Conservation (phyloP, 352 stramenopile species). For the Hyaloperonospora brassicae region DNA sequence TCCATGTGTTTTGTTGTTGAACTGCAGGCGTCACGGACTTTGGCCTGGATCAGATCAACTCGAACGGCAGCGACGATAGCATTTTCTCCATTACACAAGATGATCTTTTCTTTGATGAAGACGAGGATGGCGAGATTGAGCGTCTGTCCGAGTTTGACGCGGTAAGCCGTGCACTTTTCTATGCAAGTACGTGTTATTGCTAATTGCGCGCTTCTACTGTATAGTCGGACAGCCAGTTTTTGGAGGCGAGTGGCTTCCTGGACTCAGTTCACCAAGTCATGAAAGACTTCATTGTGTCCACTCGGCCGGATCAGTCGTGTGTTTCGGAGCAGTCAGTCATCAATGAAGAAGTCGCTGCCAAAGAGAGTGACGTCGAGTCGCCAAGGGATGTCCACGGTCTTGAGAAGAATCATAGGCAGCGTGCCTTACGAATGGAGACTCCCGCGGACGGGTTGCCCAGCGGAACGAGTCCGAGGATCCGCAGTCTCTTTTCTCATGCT, state of each 20-base stretch:
- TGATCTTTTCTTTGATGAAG: conserved; percentile 35
- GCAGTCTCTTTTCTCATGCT: conserved; percentile 31
- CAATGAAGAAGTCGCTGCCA: conserved; percentile 60
- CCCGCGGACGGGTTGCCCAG: conserved; percentile 8
- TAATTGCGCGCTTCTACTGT: conserved; percentile 1
- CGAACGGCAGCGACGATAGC: conserved; percentile 38
- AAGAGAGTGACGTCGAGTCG: conserved; percentile 31
- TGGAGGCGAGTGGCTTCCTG: conserved; percentile 67
- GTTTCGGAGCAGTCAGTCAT: conserved; percentile 46
- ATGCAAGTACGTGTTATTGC: background rate
- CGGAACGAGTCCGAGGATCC: conserved; percentile 23
- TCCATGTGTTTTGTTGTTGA: background rate
- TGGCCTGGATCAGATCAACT: conserved; percentile 36
- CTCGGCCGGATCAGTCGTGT: conserved; percentile 24
- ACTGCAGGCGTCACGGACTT: conserved; percentile 29
- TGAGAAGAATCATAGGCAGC: conserved; percentile 25
- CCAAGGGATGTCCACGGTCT: conserved; percentile 17
- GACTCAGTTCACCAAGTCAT: conserved; percentile 80
- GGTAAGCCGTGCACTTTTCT: conserved; percentile 21
- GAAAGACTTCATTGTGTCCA: conserved; percentile 44
- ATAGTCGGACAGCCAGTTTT: conserved; percentile 61
- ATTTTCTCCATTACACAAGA: conserved; percentile 52
- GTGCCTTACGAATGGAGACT: conserved; percentile 14
- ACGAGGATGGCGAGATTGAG: conserved; percentile 47
- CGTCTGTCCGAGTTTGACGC: conserved; percentile 65